phyloP scores from a whole-genome alignment of 2,329 filamentous ascomycete species.

The Bertia moriformis region DNA sequence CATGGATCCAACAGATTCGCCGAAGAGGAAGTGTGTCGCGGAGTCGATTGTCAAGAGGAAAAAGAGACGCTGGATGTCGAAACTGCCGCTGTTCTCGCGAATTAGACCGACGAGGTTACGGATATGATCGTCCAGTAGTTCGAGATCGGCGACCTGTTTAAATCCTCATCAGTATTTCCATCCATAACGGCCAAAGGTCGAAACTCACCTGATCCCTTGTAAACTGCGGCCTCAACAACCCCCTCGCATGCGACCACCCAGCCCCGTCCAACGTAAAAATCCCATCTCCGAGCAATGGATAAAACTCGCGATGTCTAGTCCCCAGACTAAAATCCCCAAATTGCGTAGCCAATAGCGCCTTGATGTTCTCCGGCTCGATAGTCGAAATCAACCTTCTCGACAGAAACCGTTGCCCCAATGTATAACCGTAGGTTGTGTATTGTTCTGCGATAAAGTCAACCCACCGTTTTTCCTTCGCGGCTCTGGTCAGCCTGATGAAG shows the following conservation, averaged over 20 bases:
- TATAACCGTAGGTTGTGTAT: neutral
- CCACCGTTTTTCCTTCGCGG: neutral
- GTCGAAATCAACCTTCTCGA: slow-evolving; percentile 16
- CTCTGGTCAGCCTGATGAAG: neutral
- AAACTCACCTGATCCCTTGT: slow-evolving; percentile 6
- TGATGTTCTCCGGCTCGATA: slow-evolving; percentile 20
- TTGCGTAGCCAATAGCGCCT: slow-evolving; percentile 20
- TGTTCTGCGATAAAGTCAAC: neutral
- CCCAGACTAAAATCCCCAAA: slow-evolving; percentile 21
- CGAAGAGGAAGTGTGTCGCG: slow-evolving; percentile 40
- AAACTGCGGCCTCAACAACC: slow-evolving; percentile 16
- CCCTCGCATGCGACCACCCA: slow-evolving; percentile 17
- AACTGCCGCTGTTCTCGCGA: slow-evolving; percentile 3
- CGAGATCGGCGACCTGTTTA: slow-evolving; percentile 1
- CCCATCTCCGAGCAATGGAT: slow-evolving; percentile 15
- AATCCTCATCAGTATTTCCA: no score
- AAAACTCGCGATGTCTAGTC: slow-evolving; percentile 5
- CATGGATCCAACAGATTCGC: slow-evolving; percentile 19
- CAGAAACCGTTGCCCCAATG: neutral
- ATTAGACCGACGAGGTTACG: neutral
- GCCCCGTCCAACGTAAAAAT: slow-evolving; percentile 17
- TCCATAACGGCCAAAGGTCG: no score
- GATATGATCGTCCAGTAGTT: neutral
- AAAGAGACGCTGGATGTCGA: slow-evolving; percentile 35
- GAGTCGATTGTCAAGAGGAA: slow-evolving; percentile 39